Conservation (phyloP, 371 early-diverging fungal genomes). For the Catenaria anguillulae region DNA sequence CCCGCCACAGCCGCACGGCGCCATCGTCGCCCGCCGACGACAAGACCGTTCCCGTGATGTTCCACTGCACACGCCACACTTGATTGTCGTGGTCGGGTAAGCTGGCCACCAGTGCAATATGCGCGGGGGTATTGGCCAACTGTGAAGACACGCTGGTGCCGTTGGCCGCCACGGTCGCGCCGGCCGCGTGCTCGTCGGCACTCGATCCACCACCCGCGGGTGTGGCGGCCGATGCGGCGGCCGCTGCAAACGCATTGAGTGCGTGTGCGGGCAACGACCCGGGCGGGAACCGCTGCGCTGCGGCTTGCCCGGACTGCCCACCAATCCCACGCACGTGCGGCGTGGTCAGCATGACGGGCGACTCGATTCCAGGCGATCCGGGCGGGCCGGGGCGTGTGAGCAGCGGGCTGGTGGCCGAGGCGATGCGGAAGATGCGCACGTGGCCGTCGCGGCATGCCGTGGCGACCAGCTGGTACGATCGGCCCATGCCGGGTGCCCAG, state of each 20-base stretch:
- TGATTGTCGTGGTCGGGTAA: constrained; percentile 56
- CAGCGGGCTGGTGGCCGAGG: background rate
- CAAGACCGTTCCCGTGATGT: constrained; percentile 79
- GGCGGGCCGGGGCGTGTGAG: too few species aligned
- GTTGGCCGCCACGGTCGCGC: constrained; percentile 16
- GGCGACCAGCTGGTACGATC: constrained; percentile 73
- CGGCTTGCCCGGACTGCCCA: background rate
- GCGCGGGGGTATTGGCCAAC: constrained; percentile 20
- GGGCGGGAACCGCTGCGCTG: constrained; percentile 2
- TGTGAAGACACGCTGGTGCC: constrained; percentile 17
- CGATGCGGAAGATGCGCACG: constrained; percentile 58
- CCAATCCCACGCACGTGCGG: too few species aligned
- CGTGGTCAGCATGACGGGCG: too few species aligned
- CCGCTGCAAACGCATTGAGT: background rate
- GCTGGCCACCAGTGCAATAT: constrained; percentile 39
- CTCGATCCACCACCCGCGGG: background rate
- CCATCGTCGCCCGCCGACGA: constrained; percentile 86
- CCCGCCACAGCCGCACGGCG: constrained; percentile 71
- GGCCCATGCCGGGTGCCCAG: constrained; percentile 77
- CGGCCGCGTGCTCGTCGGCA: constrained; percentile 2
- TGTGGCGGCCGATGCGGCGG: background rate
- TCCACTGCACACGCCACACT: constrained; percentile 88
- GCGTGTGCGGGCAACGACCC: background rate
- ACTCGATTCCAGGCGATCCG: too few species aligned
- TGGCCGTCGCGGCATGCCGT: constrained; percentile 73